A percentile compares a stretch with the other conserved stretches of the same genome.
Conservation (phyloP, 768 basidiomycete species). For the Tylopilus rubrobrunneus region DNA sequence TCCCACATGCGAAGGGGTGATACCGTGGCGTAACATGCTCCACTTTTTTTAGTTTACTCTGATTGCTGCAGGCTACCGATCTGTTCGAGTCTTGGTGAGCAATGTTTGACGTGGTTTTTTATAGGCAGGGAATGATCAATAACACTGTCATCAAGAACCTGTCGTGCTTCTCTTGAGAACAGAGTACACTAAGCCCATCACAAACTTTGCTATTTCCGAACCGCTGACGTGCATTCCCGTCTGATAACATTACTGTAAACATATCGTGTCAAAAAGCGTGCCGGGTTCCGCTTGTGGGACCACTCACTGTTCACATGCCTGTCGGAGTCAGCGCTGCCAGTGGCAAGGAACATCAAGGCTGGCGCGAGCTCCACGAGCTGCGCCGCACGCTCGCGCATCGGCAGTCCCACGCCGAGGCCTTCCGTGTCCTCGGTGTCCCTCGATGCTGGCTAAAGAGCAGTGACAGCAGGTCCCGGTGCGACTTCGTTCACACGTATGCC, state of each 20-base stretch:
- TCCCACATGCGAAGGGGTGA: background rate
- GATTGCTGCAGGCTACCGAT: background rate
- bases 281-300: background rate
- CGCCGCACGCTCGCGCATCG: slow-evolving; percentile 47
- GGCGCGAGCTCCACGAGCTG: slow-evolving; percentile 53
- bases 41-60: background rate
- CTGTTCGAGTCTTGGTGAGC: slow-evolving; percentile 1
- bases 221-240: slow-evolving; percentile 5
- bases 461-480: slow-evolving; percentile 52
- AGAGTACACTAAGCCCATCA: slow-evolving; percentile 1
- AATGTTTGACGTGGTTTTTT: slow-evolving; percentile 3
- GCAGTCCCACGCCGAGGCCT: slow-evolving; percentile 44
- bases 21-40: background rate
- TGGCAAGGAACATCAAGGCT: slow-evolving; percentile 56
- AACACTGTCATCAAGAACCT: background rate
- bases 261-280: background rate
- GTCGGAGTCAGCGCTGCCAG: too few species aligned
- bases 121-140: slow-evolving; percentile 4
- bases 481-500: slow-evolving; percentile 51
- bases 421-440: slow-evolving; percentile 55
- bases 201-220: slow-evolving; percentile 11
- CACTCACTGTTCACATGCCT: too few species aligned
- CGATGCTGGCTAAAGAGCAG: slow-evolving; percentile 55
- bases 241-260: too few species aligned
- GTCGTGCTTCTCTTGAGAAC: background rate